A percentile compares a stretch with the other conserved stretches of the same genome.
These are phyloP conservation scores for Colletotrichum sp. DNA, from an alignment of 2,329 filamentous ascomycete genomes.

Conservation along the genomic window DNA sequence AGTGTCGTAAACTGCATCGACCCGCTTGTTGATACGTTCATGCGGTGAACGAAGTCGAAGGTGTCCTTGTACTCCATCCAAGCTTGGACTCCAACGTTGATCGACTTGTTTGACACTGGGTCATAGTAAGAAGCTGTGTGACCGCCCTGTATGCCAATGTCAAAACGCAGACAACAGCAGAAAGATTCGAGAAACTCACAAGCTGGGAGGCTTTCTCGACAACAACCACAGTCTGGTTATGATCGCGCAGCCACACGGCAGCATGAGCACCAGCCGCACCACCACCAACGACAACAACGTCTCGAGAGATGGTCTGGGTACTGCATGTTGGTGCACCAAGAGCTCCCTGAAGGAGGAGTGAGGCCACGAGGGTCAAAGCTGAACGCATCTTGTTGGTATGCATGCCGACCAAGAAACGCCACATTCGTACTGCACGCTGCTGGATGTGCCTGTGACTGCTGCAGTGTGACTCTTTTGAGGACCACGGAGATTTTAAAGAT, in stretches of 20 bases:
- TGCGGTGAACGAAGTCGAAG: constrained; percentile 33
- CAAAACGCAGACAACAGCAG: neutral
- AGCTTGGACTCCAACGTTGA: constrained; percentile 26
- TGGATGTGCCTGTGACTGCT: neutral
- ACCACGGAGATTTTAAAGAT: neutral
- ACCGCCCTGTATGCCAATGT: constrained; percentile 29
- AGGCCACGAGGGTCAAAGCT: neutral
- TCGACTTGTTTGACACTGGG: constrained; percentile 25
- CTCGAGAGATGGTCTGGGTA: constrained; percentile 19
- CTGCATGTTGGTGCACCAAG: neutral
- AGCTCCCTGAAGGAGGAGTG: neutral
- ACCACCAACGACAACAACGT: constrained; percentile 44
- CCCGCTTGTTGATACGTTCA: constrained; percentile 33
- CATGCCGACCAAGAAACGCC: neutral
- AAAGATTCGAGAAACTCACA: constrained; percentile 19
- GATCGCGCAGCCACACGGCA: constrained; percentile 41
- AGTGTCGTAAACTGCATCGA: constrained; percentile 27
- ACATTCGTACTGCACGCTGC: neutral
- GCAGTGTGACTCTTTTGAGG: neutral
- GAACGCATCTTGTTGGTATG: neutral
- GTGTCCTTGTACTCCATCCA: constrained; percentile 37
- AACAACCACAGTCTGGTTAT: constrained; percentile 39
- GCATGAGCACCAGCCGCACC: constrained; percentile 45
- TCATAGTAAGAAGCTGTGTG: constrained; percentile 35
- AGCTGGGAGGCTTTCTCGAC: constrained; percentile 41